Base-by-base conservation (phyloP, 2,329 filamentous ascomycete species). In the Ceratocystis albifundus region DNA sequence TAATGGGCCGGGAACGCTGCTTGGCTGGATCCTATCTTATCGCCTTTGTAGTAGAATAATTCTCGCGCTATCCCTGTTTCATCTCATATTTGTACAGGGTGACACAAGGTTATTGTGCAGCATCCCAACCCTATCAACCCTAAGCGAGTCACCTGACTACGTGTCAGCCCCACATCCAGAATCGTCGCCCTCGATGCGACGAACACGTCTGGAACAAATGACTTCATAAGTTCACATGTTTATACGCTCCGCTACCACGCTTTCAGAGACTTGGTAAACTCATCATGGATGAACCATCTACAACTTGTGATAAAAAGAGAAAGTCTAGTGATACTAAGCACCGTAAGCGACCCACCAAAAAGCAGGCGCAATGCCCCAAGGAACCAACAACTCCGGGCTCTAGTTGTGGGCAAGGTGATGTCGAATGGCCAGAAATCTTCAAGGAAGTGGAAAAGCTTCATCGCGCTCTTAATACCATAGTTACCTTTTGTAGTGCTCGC, bases 401-500 rank as follows among this genome's bases (percentile, higher is more conserved):
- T 15, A 12, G 36, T 28, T 7, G 32, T n/a, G 30, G 12, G 10
- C 17, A 46, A 12, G 6, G 36, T 17, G 32, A 50, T 20, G 22
- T 30, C 44, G 76, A 78, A 62, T 96, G 93, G 91, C 91, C 92
- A 0, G 80, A 84, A 0, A 79, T 82, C 59, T 89, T 97, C 74
- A 87, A 84, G 66, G 78, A 80, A 53, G 80, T 97, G 7, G 85
- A 88, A 30, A 86, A 87, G 73, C 88, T 87, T 0, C 89, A 97
- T 74, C 84, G 86, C 68, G 93, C 94, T 0, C 77, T 99, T 68
- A 99, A 96, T 71, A 77, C 97, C 1, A 90, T 97, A 0, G 96
- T 90, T 71, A 97, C 94, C 0, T 97, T 99, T 73, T 96, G 90
- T 77, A 94, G 87, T 73, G 93, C 93, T 0, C 86, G 94, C 59